Evolutionary conservation across 768 basidiomycete genomes (phyloP), one percentile per base, ranked within the genome.

Genomic region (Naganishia randhawae): DNA sequence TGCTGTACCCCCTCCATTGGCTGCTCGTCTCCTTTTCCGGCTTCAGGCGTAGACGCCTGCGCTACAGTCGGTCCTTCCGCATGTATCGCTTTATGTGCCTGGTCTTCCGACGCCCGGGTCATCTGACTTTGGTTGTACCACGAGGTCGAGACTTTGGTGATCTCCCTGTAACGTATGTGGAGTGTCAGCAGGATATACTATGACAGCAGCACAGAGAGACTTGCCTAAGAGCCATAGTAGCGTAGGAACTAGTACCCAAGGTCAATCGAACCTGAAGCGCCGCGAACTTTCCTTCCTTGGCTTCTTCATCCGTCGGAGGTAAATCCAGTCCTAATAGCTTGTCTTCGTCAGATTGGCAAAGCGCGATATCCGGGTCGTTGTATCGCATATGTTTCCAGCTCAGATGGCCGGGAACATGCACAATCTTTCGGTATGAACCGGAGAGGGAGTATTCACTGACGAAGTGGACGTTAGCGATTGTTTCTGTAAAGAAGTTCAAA

Each of bases 261-360:
- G 84, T 86, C 64, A 97, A 80, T 42, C 87, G 82, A 69, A 99
- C 86, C 75, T 94, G 93, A 39, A 99, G 81, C 4, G 95, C 94
- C 79, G 87, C 82, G 78, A 95, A 95, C 74, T 86, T 88, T 29
- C 94, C 94, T 53, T 89, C 84, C 57, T 41, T 61, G 57, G 57
- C 57, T 63, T 87, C 72, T 31, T 73, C 73, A 19, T 41, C 61
- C n/a, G 29, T 55, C 45, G 33, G 55, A 16, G 67, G 67, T 19
- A 32, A 45, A 10, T 71, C 69, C 50, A 76, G 85, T 10, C 86
- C 87, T 61, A 97, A 85, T 39, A 98, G 81, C 76, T 86, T 86
- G 82, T 98, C 96, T 81, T 98, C 96, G 79, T 99, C 96, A 0
- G 94, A 88, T 78, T 95, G 94, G 2, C 91, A 91, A 51, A 99